phyloP scores from a whole-genome alignment of 768 basidiomycete genomes.

The Kwoniella mangroviensis region DNA sequence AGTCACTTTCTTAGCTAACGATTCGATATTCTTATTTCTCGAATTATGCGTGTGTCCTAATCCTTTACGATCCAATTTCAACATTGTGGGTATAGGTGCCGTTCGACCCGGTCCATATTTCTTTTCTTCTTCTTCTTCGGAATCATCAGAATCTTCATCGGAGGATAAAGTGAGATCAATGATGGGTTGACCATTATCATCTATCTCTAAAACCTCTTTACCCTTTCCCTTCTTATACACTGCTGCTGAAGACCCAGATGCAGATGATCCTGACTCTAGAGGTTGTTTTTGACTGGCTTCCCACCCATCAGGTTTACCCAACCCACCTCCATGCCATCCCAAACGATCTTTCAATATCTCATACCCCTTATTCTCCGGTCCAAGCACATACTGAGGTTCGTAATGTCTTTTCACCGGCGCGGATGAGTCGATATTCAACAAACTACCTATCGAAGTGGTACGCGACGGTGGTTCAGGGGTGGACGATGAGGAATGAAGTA shows the following conservation, averaged over 20 bases:
- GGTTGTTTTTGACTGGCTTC: neutral
- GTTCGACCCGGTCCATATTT: conserved; percentile 46
- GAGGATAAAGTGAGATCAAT: conserved; percentile 40
- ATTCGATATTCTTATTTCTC: conserved; percentile 4
- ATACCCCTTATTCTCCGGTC: conserved; percentile 52
- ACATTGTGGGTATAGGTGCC: conserved; percentile 45
- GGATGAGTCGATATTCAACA: conserved; percentile 32
- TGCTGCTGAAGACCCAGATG: neutral
- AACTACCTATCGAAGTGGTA: conserved; percentile 27
- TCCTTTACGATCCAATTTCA: conserved; percentile 50
- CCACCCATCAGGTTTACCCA: conserved; percentile 39
- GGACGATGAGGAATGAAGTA: conserved; percentile 23
- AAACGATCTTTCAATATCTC: conserved; percentile 37
- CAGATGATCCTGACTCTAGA: neutral
- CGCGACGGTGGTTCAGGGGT: neutral
- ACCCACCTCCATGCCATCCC: conserved; percentile 52
- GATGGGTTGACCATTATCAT: conserved; percentile 20
- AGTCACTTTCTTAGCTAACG: conserved; percentile 36
- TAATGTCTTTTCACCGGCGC: neutral
- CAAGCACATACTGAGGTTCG: conserved; percentile 41
- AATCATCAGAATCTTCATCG: conserved; percentile 5
- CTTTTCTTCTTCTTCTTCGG: neutral
- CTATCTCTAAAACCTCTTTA: conserved; percentile 8
- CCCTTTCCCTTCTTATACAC: neutral
- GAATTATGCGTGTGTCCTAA: conserved; percentile 37